phyloP scores from a whole-genome alignment of 768 basidiomycete genomes.

The Zangia roseola region DNA sequence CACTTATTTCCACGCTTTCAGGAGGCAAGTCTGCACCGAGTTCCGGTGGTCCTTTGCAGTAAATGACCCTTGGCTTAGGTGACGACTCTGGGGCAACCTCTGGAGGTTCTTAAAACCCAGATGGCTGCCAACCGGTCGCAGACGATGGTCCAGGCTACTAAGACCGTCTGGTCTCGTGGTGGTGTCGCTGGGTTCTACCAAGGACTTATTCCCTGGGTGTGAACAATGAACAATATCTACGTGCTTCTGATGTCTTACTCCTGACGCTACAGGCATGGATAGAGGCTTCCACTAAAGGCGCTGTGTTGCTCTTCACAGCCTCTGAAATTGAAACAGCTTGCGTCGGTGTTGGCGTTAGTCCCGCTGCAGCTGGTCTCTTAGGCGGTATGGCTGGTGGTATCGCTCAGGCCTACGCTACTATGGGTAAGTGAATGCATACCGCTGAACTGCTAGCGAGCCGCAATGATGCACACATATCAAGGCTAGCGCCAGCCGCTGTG shows the following conservation, averaged over 20 bases:
- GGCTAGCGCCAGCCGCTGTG: conserved; percentile 21
- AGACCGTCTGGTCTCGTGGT: conserved; percentile 89
- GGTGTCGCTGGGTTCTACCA: conserved; percentile 92
- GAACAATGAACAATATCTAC: conserved; percentile 23
- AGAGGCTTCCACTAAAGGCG: conserved; percentile 98
- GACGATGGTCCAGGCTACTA: conserved; percentile 82
- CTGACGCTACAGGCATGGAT: conserved; percentile 81
- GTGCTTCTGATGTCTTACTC: background rate
- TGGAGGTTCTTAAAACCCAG: conserved; percentile 98
- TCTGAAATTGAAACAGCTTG: conserved; percentile 85
- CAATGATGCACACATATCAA: conserved; percentile 18
- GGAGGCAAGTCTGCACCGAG: conserved; percentile 61
- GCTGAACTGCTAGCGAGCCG: conserved; percentile 1
- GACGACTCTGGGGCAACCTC: conserved; percentile 95
- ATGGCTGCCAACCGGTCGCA: conserved; percentile 98
- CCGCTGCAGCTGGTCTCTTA: conserved; percentile 82
- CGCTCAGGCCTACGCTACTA: conserved; percentile 98
- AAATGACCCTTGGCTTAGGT: conserved; percentile 52
- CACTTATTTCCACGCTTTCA: conserved; percentile 31
- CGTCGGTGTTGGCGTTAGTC: conserved; percentile 65
- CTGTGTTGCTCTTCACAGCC: conserved; percentile 92
- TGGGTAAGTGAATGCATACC: conserved; percentile 65
- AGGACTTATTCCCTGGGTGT: conserved; percentile 97
- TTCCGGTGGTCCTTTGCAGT: background rate
- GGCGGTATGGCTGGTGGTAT: conserved; percentile 98